Conservation (phyloP, 1,139 yeast genomes). For the Arxiozyma slooffiae region DNA sequence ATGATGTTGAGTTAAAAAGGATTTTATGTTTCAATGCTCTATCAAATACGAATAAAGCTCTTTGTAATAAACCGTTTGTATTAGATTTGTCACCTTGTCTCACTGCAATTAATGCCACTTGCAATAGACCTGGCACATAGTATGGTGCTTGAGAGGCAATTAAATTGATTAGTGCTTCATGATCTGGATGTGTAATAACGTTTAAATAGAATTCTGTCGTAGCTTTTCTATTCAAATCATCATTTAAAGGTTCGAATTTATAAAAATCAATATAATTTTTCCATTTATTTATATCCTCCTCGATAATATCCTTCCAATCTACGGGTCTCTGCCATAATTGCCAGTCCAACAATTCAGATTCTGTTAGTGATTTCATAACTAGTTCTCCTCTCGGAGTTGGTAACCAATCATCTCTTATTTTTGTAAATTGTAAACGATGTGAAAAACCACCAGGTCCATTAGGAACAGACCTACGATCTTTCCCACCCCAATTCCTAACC, state of each 20-base stretch:
- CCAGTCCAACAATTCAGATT: slow-evolving; percentile 37
- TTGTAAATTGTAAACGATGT: slow-evolving; percentile 57
- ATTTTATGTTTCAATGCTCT: slow-evolving; percentile 44
- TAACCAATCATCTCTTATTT: slow-evolving; percentile 72
- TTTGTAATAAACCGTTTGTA: slow-evolving; percentile 62
- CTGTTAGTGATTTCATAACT: slow-evolving; percentile 46
- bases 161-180: slow-evolving; percentile 50
- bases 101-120: slow-evolving; percentile 63
- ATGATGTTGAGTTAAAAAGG: slow-evolving; percentile 47
- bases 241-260: slow-evolving; percentile 37
- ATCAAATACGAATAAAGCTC: slow-evolving; percentile 72
- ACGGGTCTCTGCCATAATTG: slow-evolving; percentile 32
- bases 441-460: slow-evolving; percentile 51
- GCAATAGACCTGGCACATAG: slow-evolving; percentile 69
- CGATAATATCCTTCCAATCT: slow-evolving; percentile 42
- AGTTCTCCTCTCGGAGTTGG: slow-evolving; percentile 61
- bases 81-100: slow-evolving; percentile 65
- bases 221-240: slow-evolving; percentile 34
- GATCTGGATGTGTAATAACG: slow-evolving; percentile 63
- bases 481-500: slow-evolving; percentile 77
- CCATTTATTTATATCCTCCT: slow-evolving; percentile 40
- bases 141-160: slow-evolving; percentile 53
- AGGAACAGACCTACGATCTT: slow-evolving; percentile 53
- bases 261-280: slow-evolving; percentile 42
- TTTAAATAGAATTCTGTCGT: slow-evolving; percentile 57